These are phyloP conservation scores for Berberis vulgaris DNA, from an alignment of 164 flowering plant genomes.

Conservation along the genomic window DNA sequence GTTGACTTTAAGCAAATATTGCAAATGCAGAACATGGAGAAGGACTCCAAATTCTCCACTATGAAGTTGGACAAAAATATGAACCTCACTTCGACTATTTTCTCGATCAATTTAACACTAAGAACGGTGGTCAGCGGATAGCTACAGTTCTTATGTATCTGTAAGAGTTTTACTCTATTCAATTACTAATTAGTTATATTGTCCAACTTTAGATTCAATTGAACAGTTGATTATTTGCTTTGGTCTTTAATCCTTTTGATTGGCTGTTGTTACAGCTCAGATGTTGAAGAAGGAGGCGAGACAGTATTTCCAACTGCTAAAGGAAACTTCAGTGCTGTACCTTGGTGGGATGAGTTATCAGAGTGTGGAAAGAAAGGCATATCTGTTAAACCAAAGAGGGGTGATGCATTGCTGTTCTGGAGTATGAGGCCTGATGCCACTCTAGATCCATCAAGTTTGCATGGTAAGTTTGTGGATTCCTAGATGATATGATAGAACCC, in stretches of 20 bases:
- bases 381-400: slow-evolving; percentile 81
- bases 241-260: not conserved
- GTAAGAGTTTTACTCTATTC: slow-evolving; percentile 33
- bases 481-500: not conserved
- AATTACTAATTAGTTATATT: not conserved
- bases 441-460: slow-evolving; percentile 83
- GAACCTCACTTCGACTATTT: slow-evolving; percentile 95
- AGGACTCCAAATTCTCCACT: slow-evolving; percentile 93
- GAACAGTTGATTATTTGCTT: not conserved
- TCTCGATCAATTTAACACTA: slow-evolving; percentile 70
- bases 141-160: slow-evolving; percentile 94
- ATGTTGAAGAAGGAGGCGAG: slow-evolving; percentile 99
- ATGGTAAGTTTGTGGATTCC: slow-evolving; percentile 37
- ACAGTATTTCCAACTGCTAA: slow-evolving; percentile 82
- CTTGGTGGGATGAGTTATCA: slow-evolving; percentile 80
- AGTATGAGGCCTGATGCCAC: slow-evolving; percentile 90
- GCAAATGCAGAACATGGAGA: slow-evolving; percentile 79
- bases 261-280: slow-evolving; percentile 48
- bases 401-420: slow-evolving; percentile 97
- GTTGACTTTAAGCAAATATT: not conserved
- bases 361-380: slow-evolving; percentile 76
- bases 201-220: not conserved
- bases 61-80: slow-evolving; percentile 90
- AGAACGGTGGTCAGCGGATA: slow-evolving; percentile 84
- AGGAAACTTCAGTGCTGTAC: slow-evolving; percentile 57